Base-by-base conservation (phyloP, 208 protist species). In the Leishmania guyanensis region DNA sequence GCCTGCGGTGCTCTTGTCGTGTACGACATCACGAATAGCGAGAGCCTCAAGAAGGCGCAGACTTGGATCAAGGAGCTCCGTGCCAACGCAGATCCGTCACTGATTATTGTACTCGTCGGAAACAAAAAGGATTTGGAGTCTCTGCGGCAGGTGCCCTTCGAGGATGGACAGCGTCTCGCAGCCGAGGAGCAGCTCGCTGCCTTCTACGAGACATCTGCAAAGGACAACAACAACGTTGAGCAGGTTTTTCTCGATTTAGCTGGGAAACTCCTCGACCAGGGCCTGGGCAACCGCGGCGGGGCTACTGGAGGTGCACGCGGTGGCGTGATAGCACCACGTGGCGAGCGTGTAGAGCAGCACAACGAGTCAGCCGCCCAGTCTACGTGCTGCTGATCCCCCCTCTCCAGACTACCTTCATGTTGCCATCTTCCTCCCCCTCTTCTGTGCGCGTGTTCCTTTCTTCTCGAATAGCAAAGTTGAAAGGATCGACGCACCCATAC, bases 41-140 rank as follows among this genome's bases (percentile, higher is more conserved):
- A 99, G 78, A 98, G 93, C 80, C 96, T 99, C 78, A 84, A 92
- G 72, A 97, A 95, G 82, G 98, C 98, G 36, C 96, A 99, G 82
- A 96, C 92, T 78, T 99, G 99, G 98, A 95, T 99, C 53, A 97
- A 98, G 78, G 99, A 99, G 90, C 89, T 99, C 53, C 89, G 98
- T 26, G 80, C 90, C 54, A 92, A 98, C 92, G 92, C 89, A 70
- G 90, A 98, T 51, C 93, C 93, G 50, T 94, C 98, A 29, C 94
- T 99, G 20, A 78, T 92, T 36, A 96, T 99, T 53, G 83, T 96
- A 69, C 94, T 99, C 72, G 87, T 98, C 3, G 98, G 98, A 74
- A 99, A 99, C 91, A 99, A 99, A 86, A 93, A 88, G 78, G 99
- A 99, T 86, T 79, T 99, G 36, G 96, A 98, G 81, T 88, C 90